Conservation (phyloP, 805 yeast genomes). For the Candida namnaoensis region DNA sequence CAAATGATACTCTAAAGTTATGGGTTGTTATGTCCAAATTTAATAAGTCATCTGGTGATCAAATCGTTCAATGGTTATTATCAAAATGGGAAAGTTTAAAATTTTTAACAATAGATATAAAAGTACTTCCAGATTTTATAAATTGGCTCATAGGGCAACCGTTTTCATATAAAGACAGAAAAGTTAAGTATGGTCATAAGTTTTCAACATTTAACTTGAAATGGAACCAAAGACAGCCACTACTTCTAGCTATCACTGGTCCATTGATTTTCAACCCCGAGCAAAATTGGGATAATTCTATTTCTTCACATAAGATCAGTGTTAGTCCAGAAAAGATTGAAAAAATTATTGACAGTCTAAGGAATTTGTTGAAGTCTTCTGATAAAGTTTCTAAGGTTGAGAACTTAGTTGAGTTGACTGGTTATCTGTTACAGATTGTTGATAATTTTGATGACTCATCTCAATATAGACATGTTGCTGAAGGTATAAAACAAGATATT, state of each 20-base stretch:
- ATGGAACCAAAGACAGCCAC: conserved; percentile 1
- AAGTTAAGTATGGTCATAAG: background rate
- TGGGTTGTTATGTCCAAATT: conserved; percentile 40
- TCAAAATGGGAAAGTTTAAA: conserved; percentile 33
- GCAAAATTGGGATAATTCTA: too few relatives aligned
- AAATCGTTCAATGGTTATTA: conserved; percentile 42
- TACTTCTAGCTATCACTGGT: too few relatives aligned
- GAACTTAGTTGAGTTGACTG: background rate
- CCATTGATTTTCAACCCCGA: too few relatives aligned
- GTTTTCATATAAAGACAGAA: background rate
- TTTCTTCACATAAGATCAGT: background rate
- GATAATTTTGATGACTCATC: background rate
- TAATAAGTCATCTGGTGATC: conserved; percentile 23
- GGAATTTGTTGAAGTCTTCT: background rate
- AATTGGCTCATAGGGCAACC: conserved; percentile 33
- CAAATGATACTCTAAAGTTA: conserved; percentile 38
- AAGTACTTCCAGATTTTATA: conserved; percentile 24
- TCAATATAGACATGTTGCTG: conserved; percentile 6
- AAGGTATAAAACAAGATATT: conserved; percentile 11
- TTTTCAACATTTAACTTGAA: conserved; percentile 6
- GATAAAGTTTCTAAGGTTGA: background rate
- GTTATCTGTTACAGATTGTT: background rate
- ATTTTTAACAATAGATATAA: conserved; percentile 5
- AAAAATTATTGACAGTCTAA: conserved; percentile 3
- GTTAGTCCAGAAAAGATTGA: background rate